Percentiles rank a stretch among this genome's conserved stretches.
phyloP scores from a whole-genome alignment of 2,329 filamentous ascomycete species.

The Aspergillus niger region DNA sequence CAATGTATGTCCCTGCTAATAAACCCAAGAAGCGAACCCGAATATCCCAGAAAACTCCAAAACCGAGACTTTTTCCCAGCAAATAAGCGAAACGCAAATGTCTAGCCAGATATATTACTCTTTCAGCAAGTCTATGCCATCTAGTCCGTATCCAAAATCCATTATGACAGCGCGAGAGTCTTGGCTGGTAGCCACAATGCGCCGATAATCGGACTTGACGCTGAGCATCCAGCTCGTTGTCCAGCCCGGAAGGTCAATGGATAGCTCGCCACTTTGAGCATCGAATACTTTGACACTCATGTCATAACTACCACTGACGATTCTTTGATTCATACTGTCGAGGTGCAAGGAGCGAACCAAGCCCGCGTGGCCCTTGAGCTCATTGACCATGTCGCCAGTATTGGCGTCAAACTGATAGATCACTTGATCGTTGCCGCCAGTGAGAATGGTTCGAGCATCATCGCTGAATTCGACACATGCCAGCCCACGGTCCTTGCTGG shows the following conservation, averaged over 20 bases:
- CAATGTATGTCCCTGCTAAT: constrained; percentile 12
- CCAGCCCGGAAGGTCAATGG: constrained; percentile 89
- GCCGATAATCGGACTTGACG: constrained; percentile 91
- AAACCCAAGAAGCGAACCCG: neutral
- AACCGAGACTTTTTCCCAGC: constrained; percentile 8
- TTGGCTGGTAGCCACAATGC: constrained; percentile 93
- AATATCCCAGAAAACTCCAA: neutral
- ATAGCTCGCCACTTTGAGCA: constrained; percentile 73
- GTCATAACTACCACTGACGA: constrained; percentile 92
- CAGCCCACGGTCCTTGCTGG: constrained; percentile 86
- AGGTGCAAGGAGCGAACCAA: constrained; percentile 89
- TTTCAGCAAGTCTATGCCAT: constrained; percentile 56
- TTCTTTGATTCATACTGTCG: constrained; percentile 79
- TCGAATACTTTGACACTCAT: constrained; percentile 95
- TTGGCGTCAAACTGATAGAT: constrained; percentile 96
- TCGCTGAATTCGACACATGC: constrained; percentile 96
- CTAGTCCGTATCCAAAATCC: constrained; percentile 74
- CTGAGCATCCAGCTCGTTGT: constrained; percentile 95
- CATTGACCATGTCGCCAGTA: constrained; percentile 78
- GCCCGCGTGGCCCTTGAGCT: constrained; percentile 79
- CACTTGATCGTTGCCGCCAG: constrained; percentile 90
- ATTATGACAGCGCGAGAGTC: constrained; percentile 89
- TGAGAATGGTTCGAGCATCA: constrained; percentile 89
- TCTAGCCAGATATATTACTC: constrained; percentile 27
- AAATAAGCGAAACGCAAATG: constrained; percentile 4